A percentile compares a stretch with the other conserved stretches of the same genome.
phyloP scores from a whole-genome alignment of 2,329 filamentous ascomycete genomes.

The Trichoderma atrobrunneum region DNA sequence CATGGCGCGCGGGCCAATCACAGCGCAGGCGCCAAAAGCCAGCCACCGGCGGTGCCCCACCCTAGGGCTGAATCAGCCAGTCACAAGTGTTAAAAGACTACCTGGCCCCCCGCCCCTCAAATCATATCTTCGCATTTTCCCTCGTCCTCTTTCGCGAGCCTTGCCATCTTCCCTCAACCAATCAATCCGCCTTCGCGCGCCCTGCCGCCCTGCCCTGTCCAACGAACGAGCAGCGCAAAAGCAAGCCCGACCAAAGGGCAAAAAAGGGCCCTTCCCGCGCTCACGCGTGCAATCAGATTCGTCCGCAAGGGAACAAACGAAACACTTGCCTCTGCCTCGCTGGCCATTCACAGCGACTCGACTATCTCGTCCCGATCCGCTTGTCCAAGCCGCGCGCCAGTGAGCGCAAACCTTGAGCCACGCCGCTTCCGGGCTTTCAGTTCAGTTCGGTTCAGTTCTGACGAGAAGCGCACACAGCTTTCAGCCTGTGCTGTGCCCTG shows the following conservation, averaged over 20 bases:
- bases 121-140: conserved; percentile 48
- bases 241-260: conserved; percentile 5
- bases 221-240: conserved; percentile 4
- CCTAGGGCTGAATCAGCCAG: conserved; percentile 48
- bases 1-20: conserved; percentile 33
- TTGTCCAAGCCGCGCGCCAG: conserved; percentile 13
- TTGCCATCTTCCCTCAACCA: conserved; percentile 41
- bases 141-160: conserved; percentile 36
- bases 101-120: conserved; percentile 47
- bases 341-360: conserved; percentile 27
- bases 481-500: neutral
- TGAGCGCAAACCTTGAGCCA: conserved; percentile 13
- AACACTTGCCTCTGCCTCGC: conserved; percentile 20
- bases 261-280: conserved; percentile 23
- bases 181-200: conserved; percentile 41
- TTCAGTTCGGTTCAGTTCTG: neutral
- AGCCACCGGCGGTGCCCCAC: conserved; percentile 35
- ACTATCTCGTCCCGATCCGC: conserved; percentile 24
- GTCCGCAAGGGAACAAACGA: conserved; percentile 18
- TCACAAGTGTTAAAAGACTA: conserved; percentile 45
- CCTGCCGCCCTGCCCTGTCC: conserved; percentile 36
- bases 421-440: neutral
- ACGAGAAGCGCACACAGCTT: neutral
- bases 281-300: conserved; percentile 27
- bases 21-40: conserved; percentile 24